A percentile compares a stretch with the other conserved stretches of the same genome.
These are phyloP conservation scores for Schizonepeta tenuifolia DNA, from an alignment of 257 asterid species.

Conservation along the genomic window DNA sequence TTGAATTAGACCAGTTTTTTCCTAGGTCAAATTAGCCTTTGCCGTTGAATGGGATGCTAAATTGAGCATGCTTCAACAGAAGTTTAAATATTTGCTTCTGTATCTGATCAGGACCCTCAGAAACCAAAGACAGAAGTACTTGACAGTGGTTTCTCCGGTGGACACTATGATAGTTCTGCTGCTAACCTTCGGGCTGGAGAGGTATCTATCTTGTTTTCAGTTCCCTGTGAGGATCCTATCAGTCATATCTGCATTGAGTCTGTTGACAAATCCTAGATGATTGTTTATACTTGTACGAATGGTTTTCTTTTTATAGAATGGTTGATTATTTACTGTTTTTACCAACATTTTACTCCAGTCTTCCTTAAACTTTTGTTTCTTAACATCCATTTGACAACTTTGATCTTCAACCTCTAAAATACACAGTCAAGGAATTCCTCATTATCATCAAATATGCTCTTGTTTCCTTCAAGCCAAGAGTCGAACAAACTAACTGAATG, in stretches of 20 bases:
- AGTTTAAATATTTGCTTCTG: not conserved
- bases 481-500: too few species aligned
- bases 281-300: not conserved
- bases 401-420: not conserved
- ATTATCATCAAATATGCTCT: too few species aligned
- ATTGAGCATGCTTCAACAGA: not conserved
- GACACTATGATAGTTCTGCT: slow-evolving; percentile 29
- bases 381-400: not conserved
- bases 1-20: not conserved
- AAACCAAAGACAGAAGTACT: slow-evolving; percentile 46
- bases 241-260: slow-evolving; percentile 15
- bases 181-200: slow-evolving; percentile 37
- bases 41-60: not conserved
- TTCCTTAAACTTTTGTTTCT: not conserved
- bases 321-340: not conserved
- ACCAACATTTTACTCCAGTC: not conserved
- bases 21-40: slow-evolving; percentile 11
- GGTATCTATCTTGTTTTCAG: slow-evolving; percentile 35
- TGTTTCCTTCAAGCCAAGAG: not conserved
- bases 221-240: slow-evolving; percentile 10
- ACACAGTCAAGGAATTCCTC: not conserved
- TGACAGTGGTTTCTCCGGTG: slow-evolving; percentile 34
- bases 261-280: slow-evolving; percentile 7
- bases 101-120: slow-evolving; percentile 42
- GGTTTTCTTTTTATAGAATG: not conserved